A percentile compares a stretch with the other conserved stretches of the same genome.
Evolutionary conservation across 139 green algal genomes (phyloP).

Genomic region (Chlorella sp.): DNA sequence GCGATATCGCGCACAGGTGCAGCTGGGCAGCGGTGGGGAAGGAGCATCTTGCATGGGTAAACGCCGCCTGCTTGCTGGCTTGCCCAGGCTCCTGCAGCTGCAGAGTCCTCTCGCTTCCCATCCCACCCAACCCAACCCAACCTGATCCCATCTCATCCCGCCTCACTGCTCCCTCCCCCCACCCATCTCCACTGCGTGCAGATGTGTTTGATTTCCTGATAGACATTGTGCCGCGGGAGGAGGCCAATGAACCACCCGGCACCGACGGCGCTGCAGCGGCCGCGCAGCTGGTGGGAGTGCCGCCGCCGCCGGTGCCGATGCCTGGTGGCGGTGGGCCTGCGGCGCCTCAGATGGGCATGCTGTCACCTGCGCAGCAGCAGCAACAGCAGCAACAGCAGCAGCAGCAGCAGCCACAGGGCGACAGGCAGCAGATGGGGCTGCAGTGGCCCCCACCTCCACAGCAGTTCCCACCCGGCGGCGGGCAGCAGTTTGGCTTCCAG

Average conservation of each 20-base stretch:
- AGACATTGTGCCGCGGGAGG: slow-evolving; percentile 93
- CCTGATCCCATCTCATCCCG: neutral
- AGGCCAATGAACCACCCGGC: slow-evolving; percentile 33
- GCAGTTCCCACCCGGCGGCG: neutral
- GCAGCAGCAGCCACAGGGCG: neutral
- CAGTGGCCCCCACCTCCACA: neutral
- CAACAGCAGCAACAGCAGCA: slow-evolving; percentile 2
- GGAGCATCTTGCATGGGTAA: too few species aligned
- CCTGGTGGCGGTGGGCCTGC: neutral
- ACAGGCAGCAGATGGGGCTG: neutral
- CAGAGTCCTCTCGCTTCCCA: too few species aligned
- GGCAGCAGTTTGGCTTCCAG: slow-evolving; percentile 8
- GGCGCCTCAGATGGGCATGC: neutral
- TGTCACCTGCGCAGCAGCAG: neutral
- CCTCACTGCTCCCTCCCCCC: neutral
- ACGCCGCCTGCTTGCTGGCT: neutral
- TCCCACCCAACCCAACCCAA: too few species aligned
- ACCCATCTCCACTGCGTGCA: neutral
- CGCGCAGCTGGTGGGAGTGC: neutral
- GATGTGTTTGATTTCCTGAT: slow-evolving; percentile 99
- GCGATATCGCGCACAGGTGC: slow-evolving; percentile 87
- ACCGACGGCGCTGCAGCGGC: neutral
- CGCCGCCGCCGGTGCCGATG: too few species aligned
- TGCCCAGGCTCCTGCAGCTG: neutral
- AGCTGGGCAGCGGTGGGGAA: neutral